These are phyloP conservation scores for Chloropicon primus DNA, from an alignment of 139 green algal species.

Conservation along the genomic window DNA sequence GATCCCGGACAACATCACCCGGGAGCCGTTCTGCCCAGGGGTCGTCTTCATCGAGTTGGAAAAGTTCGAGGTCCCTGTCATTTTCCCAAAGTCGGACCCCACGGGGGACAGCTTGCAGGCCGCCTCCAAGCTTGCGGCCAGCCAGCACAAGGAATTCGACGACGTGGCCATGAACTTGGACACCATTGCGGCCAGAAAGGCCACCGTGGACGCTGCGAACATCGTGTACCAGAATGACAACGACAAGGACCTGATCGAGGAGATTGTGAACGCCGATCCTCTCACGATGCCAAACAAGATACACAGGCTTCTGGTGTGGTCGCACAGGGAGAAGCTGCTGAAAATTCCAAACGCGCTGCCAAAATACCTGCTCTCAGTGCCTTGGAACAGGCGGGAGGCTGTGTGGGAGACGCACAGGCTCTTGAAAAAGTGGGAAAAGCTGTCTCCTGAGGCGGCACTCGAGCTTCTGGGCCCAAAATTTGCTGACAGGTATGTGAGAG, in stretches of 20 bases:
- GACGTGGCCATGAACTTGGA: background rate
- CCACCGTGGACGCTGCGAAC: background rate
- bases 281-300: background rate
- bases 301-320: background rate
- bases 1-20: background rate
- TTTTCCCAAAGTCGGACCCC: background rate
- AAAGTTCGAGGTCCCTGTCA: background rate
- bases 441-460: background rate
- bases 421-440: background rate
- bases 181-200: background rate
- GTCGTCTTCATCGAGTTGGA: background rate
- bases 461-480: slow-evolving; percentile 3
- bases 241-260: background rate
- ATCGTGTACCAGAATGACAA: background rate
- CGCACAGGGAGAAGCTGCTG: background rate
- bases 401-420: background rate
- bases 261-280: background rate
- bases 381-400: background rate
- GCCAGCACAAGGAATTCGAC: background rate
- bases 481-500: background rate
- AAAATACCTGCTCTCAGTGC: background rate
- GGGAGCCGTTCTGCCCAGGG: background rate
- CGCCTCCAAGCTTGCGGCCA: background rate
- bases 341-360: background rate
- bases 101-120: background rate